These are phyloP conservation scores for Lippia alba DNA, from an alignment of 305 asterid species.

Conservation along the genomic window DNA sequence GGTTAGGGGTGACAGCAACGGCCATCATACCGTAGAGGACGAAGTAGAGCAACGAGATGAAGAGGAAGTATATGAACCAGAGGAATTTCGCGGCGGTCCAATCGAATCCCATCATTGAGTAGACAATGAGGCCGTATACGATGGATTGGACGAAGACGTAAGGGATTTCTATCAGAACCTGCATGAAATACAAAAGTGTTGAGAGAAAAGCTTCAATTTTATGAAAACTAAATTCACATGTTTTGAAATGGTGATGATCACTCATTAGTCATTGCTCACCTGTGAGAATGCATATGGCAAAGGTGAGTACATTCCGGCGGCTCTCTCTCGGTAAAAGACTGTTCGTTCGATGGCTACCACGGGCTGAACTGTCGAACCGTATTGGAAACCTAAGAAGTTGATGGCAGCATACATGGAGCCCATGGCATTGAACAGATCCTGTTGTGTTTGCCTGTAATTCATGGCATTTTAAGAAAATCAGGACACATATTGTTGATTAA, in stretches of 20 bases:
- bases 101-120: slow-evolving; percentile 56
- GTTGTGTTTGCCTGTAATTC: slow-evolving; percentile 43
- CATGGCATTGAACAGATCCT: slow-evolving; percentile 57
- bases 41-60: slow-evolving; percentile 46
- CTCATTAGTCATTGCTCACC: no score
- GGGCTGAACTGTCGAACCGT: slow-evolving; percentile 60
- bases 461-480: slow-evolving; percentile 6
- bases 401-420: slow-evolving; percentile 61
- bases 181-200: slow-evolving; percentile 25
- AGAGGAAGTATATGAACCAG: slow-evolving; percentile 51
- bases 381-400: slow-evolving; percentile 59
- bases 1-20: slow-evolving; percentile 55
- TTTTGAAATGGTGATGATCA: neutral
- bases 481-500: neutral
- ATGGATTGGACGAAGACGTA: slow-evolving; percentile 44
- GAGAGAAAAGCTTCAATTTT: neutral
- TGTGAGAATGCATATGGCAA: slow-evolving; percentile 66
- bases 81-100: slow-evolving; percentile 47
- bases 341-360: slow-evolving; percentile 68
- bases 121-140: slow-evolving; percentile 39
- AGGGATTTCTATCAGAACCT: slow-evolving; percentile 50
- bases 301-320: slow-evolving; percentile 74
- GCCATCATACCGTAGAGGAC: slow-evolving; percentile 55
- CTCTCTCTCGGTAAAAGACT: slow-evolving; percentile 67
- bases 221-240: neutral